Evolutionary conservation across 257 asterid genomes (phyloP).

Genomic region (Scutellaria barbata): DNA sequence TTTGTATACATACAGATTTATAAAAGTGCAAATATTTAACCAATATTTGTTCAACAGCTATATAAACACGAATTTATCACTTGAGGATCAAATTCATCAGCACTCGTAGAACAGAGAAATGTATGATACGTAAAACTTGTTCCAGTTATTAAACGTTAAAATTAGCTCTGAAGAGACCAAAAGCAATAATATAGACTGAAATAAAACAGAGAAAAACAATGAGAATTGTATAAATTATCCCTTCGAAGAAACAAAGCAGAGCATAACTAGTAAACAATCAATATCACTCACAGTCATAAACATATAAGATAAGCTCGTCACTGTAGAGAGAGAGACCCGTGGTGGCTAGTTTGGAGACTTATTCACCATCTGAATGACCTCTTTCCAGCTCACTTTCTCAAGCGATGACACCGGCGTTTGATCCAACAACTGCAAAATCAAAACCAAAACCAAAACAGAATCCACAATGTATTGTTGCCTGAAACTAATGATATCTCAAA

Average conservation of each 20-base stretch:
- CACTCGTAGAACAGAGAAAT: not conserved
- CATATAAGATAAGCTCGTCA: conserved; percentile 13
- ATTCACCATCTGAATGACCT: conserved; percentile 84
- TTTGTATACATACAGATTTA: not conserved
- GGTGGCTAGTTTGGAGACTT: conserved; percentile 92
- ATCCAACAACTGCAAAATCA: conserved; percentile 61
- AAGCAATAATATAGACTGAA: conserved; percentile 6
- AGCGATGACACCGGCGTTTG: conserved; percentile 65
- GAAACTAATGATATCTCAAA: conserved; percentile 8
- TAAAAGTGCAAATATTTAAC: not conserved
- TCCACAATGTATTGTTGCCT: conserved; percentile 3
- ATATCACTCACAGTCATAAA: conserved; percentile 7
- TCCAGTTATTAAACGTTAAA: conserved; percentile 5
- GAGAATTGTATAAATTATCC: not conserved
- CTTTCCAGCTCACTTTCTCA: conserved; percentile 79
- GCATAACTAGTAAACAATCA: not conserved
- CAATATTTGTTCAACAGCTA: not conserved
- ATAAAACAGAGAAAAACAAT: conserved; percentile 10
- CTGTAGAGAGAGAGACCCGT: conserved; percentile 52
- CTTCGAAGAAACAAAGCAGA: conserved; percentile 15
- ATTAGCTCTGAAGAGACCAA: conserved; percentile 12
- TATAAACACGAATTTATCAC: not conserved
- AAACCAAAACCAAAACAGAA: conserved; percentile 3
- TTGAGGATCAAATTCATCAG: not conserved
- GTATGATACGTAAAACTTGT: not conserved